Percentiles rank a stretch among this genome's conserved stretches.
phyloP scores from a whole-genome alignment of 2,329 filamentous ascomycete species.

The Stemphylium vesicarium region DNA sequence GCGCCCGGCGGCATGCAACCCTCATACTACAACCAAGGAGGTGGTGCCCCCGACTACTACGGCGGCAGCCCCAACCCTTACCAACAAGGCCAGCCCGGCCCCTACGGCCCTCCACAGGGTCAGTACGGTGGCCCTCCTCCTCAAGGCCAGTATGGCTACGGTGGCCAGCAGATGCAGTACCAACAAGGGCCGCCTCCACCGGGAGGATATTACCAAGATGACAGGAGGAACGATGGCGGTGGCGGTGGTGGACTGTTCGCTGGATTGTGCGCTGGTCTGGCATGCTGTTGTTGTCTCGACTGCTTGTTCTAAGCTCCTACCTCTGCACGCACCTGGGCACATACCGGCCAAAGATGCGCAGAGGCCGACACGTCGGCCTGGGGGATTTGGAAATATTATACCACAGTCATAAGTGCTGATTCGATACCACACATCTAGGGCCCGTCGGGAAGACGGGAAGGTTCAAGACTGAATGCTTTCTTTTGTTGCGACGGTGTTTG shows the following conservation, averaged over 20 bases:
- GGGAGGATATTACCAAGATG: slow-evolving; percentile 50
- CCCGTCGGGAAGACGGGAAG: not conserved
- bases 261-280: slow-evolving; percentile 53
- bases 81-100: slow-evolving; percentile 30
- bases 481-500: slow-evolving; percentile 5
- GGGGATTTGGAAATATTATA: not conserved
- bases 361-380: not conserved
- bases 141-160: slow-evolving; percentile 37
- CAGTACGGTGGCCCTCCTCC: slow-evolving; percentile 23
- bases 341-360: not conserved
- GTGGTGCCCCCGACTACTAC: slow-evolving; percentile 28
- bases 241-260: slow-evolving; percentile 51
- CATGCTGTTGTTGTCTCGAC: slow-evolving; percentile 61
- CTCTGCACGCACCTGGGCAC: not conserved
- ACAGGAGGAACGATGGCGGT: slow-evolving; percentile 35
- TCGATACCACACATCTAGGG: not conserved
- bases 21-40: slow-evolving; percentile 27
- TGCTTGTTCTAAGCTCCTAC: slow-evolving; percentile 52
- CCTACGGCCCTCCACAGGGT: slow-evolving; percentile 23
- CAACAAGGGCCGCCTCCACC: slow-evolving; percentile 42
- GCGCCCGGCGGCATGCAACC: slow-evolving; percentile 21
- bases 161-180: slow-evolving; percentile 46
- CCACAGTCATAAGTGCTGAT: not conserved
- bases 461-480: slow-evolving; percentile 5
- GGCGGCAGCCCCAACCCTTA: slow-evolving; percentile 31